Conservation (phyloP, 2,329 filamentous ascomycete genomes). For the Phaeosphaeriaceae sp. region DNA sequence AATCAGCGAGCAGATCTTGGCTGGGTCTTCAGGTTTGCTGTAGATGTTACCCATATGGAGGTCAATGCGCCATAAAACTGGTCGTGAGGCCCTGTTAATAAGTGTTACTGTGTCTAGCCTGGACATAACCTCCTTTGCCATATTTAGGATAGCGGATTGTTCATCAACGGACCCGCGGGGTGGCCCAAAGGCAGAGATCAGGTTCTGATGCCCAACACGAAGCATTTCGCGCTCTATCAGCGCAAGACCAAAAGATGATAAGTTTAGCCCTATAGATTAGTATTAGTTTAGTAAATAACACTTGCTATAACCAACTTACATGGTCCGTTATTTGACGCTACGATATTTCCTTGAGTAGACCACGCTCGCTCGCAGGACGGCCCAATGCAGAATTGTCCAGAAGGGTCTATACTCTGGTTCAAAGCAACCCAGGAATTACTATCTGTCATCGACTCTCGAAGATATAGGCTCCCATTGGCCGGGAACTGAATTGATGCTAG, state of each 20-base stretch:
- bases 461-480: constrained; percentile 44
- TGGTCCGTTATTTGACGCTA: constrained; percentile 12
- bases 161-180: constrained; percentile 20
- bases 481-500: constrained; percentile 34
- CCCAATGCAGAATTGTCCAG: constrained; percentile 24
- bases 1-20: constrained; percentile 28
- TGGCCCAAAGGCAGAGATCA: constrained; percentile 1
- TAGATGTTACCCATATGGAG: constrained; percentile 50
- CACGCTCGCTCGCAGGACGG: constrained; percentile 24
- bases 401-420: constrained; percentile 10
- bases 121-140: constrained; percentile 19
- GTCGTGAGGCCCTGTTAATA: constrained; percentile 7
- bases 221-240: constrained; percentile 23
- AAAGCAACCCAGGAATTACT: constrained; percentile 10
- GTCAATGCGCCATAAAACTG: constrained; percentile 38
- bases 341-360: constrained; percentile 5
- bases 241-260: constrained; percentile 25
- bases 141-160: constrained; percentile 14
- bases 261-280: constrained; percentile 18
- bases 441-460: constrained; percentile 15
- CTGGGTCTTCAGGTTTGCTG: constrained; percentile 22
- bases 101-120: constrained; percentile 12
- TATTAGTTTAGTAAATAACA: constrained; percentile 11
- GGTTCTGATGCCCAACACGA: constrained; percentile 6
- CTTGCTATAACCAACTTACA: constrained; percentile 11